Evolutionary conservation across 1,284 basidiomycete genomes (phyloP).

Genomic region (Ceratobasidium papillatum): DNA sequence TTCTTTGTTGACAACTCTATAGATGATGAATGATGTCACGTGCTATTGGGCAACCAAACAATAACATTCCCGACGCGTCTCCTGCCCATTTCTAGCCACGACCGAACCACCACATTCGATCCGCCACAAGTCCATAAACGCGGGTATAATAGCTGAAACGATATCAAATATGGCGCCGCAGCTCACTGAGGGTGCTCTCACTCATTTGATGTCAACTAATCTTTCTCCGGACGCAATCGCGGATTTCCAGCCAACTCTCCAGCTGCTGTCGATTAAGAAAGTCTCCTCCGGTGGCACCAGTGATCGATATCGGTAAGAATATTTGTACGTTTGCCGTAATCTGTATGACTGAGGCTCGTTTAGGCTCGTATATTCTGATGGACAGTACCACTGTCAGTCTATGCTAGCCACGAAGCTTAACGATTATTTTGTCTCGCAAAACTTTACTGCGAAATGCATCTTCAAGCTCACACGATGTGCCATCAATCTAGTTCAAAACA

Average conservation of each 20-base stretch:
- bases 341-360: neutral
- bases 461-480: slow-evolving; percentile 81
- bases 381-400: slow-evolving; percentile 82
- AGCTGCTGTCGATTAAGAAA: slow-evolving; percentile 84
- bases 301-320: slow-evolving; percentile 53
- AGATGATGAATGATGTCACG: slow-evolving; percentile 28
- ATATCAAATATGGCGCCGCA: slow-evolving; percentile 16
- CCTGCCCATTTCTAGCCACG: slow-evolving; percentile 2
- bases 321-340: neutral
- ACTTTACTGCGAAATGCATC: slow-evolving; percentile 76
- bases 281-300: slow-evolving; percentile 56
- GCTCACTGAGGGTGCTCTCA: slow-evolving; percentile 42
- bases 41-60: slow-evolving; percentile 10
- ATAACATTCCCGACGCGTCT: slow-evolving; percentile 39
- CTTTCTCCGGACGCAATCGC: slow-evolving; percentile 32
- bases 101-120: slow-evolving; percentile 15
- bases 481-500: slow-evolving; percentile 85
- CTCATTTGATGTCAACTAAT: slow-evolving; percentile 35
- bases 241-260: slow-evolving; percentile 69
- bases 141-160: neutral
- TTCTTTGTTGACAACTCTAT: neutral
- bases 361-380: slow-evolving; percentile 69
- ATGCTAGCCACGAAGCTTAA: slow-evolving; percentile 97
- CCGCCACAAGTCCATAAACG: neutral
- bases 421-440: slow-evolving; percentile 72